Evolutionary conservation across 768 basidiomycete species (phyloP).

Genomic region (Rhodotorula kratochvilovae): DNA sequence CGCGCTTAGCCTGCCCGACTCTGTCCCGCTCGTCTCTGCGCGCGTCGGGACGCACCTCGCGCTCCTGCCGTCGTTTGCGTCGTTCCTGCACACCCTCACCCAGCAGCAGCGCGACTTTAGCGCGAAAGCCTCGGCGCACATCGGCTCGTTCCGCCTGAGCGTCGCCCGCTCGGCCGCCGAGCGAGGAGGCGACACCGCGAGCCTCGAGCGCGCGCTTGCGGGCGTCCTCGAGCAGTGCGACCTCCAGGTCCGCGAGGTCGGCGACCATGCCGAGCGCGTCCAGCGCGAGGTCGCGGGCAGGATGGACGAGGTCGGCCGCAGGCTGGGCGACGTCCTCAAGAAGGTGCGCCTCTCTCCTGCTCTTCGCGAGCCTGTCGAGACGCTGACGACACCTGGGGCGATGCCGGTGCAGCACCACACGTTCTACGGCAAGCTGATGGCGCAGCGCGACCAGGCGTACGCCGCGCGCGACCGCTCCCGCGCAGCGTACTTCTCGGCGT

Average conservation of each 20-base stretch:
- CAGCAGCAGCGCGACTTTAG: not conserved
- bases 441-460: conserved; percentile 28
- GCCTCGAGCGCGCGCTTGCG: conserved; percentile 11
- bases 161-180: not conserved
- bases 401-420: conserved; percentile 19
- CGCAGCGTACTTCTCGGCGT: conserved; percentile 22
- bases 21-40: conserved; percentile 9
- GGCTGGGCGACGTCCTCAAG: conserved; percentile 34
- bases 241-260: conserved; percentile 10
- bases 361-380: too few relatives aligned
- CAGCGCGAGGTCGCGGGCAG: not conserved
- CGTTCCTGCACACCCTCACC: conserved; percentile 15
- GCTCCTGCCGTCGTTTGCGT: conserved; percentile 19
- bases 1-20: conserved; percentile 32
- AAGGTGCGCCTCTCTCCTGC: conserved; percentile 7
- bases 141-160: conserved; percentile 12
- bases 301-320: conserved; percentile 16
- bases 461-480: conserved; percentile 22
- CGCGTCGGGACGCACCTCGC: conserved; percentile 9
- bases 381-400: not conserved
- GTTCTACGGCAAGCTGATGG: conserved; percentile 21
- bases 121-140: conserved; percentile 2
- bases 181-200: not conserved
- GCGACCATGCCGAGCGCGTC: not conserved
- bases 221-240: conserved; percentile 28